These are phyloP conservation scores for Trichoderma sp. DNA, from an alignment of 2,329 filamentous ascomycete genomes.

Conservation along the genomic window DNA sequence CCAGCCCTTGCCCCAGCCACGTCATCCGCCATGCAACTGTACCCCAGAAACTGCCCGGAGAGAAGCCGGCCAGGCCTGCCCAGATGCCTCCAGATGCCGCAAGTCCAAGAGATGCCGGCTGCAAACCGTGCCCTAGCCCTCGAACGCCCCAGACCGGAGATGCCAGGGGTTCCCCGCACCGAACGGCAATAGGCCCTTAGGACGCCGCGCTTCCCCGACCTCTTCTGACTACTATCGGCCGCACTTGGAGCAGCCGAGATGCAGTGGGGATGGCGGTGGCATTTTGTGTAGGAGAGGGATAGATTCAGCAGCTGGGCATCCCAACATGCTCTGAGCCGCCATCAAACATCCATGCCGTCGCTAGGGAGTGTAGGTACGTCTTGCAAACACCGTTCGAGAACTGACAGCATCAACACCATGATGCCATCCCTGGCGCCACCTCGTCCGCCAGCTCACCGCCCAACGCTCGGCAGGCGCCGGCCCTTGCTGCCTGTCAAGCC, in stretches of 20 bases:
- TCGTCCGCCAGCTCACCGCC: conserved; percentile 17
- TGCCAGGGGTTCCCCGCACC: conserved; percentile 22
- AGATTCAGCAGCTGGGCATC: neutral
- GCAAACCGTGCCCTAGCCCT: neutral
- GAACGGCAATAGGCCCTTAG: neutral
- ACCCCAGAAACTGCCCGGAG: conserved; percentile 28
- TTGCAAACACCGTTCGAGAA: neutral
- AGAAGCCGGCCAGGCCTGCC: conserved; percentile 21
- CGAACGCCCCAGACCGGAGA: conserved; percentile 6
- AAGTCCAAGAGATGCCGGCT: neutral
- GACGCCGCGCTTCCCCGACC: conserved; percentile 21
- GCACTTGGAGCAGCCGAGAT: neutral
- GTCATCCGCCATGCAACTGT: conserved; percentile 25
- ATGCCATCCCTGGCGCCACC: neutral
- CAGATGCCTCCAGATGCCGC: conserved; percentile 17
- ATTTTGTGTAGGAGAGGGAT: neutral
- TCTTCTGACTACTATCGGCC: neutral
- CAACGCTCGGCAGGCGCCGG: conserved; percentile 15
- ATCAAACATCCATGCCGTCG: neutral
- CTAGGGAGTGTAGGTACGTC: neutral
- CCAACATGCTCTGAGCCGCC: neutral
- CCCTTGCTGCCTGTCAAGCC: neutral
- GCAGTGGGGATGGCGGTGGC: neutral
- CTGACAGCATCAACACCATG: neutral
- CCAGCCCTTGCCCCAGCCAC: conserved; percentile 1